phyloP scores from a whole-genome alignment of 257 asterid species.

The Lavandula angustifolia region DNA sequence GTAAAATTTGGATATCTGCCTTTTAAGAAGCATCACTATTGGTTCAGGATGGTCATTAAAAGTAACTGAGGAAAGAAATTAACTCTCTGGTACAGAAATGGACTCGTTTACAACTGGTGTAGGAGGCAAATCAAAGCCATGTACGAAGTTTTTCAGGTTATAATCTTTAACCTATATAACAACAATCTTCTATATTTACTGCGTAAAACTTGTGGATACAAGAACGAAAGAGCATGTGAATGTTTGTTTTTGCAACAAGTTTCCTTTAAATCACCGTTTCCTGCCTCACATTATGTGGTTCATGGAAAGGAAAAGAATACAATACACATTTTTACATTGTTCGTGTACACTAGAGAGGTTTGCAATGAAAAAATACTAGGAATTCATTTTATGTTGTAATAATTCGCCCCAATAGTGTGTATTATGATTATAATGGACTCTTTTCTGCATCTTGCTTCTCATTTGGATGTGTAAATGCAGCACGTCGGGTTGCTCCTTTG shows the following conservation, averaged over 20 bases:
- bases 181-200: slow-evolving; percentile 31
- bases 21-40: slow-evolving; percentile 19
- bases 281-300: neutral
- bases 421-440: neutral
- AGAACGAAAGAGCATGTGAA: neutral
- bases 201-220: neutral
- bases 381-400: neutral
- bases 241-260: neutral
- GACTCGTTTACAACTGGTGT: slow-evolving; percentile 86
- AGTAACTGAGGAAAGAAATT: slow-evolving; percentile 50
- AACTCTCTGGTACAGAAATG: slow-evolving; percentile 86
- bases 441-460: slow-evolving; percentile 29
- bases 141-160: slow-evolving; percentile 99
- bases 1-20: slow-evolving; percentile 3
- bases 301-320: neutral
- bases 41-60: slow-evolving; percentile 9
- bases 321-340: neutral
- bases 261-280: neutral
- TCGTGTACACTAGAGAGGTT: slow-evolving; percentile 12
- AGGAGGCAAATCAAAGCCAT: slow-evolving; percentile 99
- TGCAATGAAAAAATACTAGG: neutral
- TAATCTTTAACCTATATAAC: slow-evolving; percentile 79
- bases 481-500: slow-evolving; percentile 56
- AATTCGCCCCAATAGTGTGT: neutral
- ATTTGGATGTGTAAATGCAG: slow-evolving; percentile 37